Conservation (phyloP, 2,329 filamentous ascomycete genomes). For the Hymenoscyphus albidus region DNA sequence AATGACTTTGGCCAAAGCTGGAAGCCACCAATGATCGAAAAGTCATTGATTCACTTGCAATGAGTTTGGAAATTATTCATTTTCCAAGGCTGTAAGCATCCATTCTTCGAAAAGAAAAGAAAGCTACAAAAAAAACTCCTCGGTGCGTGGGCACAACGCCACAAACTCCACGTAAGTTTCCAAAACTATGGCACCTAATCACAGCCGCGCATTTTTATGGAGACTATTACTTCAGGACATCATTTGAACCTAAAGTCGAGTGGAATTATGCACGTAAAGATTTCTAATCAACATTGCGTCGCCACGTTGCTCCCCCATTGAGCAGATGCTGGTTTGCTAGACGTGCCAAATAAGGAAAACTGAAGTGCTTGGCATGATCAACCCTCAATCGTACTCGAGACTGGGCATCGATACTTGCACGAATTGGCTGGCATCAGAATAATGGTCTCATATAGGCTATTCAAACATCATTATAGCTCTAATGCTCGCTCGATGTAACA, state of each 20-base stretch:
- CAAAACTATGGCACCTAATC: not conserved
- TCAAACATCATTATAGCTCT: not conserved
- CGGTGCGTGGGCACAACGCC: not conserved
- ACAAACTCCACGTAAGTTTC: not conserved
- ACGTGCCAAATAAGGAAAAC: not conserved
- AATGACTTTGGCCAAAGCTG: not conserved
- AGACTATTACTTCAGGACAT: not conserved
- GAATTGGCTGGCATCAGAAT: not conserved
- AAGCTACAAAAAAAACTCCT: not conserved
- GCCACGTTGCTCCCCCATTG: slow-evolving; percentile 6
- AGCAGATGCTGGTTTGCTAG: not conserved
- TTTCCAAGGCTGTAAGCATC: not conserved
- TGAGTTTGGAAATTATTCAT: too few species aligned
- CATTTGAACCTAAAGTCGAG: not conserved
- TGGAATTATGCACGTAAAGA: not conserved
- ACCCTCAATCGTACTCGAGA: not conserved
- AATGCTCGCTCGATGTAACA: not conserved
- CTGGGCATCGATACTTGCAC: not conserved
- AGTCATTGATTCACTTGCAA: not conserved
- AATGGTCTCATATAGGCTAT: not conserved
- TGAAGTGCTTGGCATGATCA: not conserved
- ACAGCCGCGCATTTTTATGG: slow-evolving; percentile 2
- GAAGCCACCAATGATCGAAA: not conserved
- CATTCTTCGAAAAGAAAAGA: not conserved
- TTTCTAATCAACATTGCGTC: not conserved